These are phyloP conservation scores for Rhizopus arrhizus DNA, from an alignment of 371 early-diverging fungal genomes.

Conservation along the genomic window DNA sequence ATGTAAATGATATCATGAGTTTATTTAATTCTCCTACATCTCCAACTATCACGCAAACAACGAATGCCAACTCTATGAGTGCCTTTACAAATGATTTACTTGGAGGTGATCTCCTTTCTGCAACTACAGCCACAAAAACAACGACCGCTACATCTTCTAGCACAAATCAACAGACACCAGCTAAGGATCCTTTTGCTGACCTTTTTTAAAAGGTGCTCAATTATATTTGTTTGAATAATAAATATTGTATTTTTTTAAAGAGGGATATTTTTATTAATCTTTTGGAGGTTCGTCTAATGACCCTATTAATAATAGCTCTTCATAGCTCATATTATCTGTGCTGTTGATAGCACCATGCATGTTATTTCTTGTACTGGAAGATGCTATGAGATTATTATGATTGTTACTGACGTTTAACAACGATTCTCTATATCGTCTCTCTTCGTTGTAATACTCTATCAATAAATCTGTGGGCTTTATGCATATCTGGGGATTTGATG, in stretches of 20 bases:
- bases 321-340: not conserved
- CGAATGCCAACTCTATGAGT: constrained; percentile 9
- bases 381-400: not conserved
- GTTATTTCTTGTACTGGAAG: not conserved
- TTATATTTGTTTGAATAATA: not conserved
- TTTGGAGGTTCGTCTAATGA: not conserved
- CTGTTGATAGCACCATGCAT: not conserved
- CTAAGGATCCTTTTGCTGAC: constrained; percentile 41
- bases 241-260: not conserved
- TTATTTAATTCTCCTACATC: constrained; percentile 30
- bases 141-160: not conserved
- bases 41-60: constrained; percentile 16
- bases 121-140: not conserved
- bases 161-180: constrained; percentile 1
- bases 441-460: not conserved
- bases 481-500: not conserved
- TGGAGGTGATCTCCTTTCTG: constrained; percentile 6
- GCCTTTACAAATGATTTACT: constrained; percentile 27
- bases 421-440: not conserved
- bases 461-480: not conserved
- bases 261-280: not conserved
- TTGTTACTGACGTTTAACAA: not conserved
- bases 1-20: constrained; percentile 42
- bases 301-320: not conserved
- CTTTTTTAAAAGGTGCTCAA: constrained; percentile 23